Conservation (phyloP, 1,284 basidiomycete genomes). For the Ceratobasidium sp. region DNA sequence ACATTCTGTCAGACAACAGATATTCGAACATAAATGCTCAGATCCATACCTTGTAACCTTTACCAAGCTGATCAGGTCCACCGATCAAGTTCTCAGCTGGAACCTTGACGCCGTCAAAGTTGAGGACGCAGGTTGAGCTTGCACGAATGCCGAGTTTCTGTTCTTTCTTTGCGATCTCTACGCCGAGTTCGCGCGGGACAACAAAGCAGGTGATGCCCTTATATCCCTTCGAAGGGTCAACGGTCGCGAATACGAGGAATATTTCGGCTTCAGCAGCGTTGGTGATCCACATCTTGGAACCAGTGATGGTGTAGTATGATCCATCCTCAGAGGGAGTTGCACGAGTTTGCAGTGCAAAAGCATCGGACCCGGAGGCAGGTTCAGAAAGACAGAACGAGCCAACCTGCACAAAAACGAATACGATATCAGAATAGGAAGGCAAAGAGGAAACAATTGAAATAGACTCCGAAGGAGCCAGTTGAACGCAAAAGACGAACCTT, state of each 20-base stretch:
- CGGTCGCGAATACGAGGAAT: slow-evolving; percentile 94
- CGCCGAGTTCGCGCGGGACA: slow-evolving; percentile 95
- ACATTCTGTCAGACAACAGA: neutral
- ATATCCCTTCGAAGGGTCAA: slow-evolving; percentile 95
- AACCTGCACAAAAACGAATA: slow-evolving; percentile 63
- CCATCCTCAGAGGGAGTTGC: slow-evolving; percentile 78
- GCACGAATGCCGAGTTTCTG: slow-evolving; percentile 97
- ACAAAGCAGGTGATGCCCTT: slow-evolving; percentile 99
- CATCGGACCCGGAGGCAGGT: slow-evolving; percentile 92
- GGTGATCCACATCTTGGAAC: slow-evolving; percentile 99
- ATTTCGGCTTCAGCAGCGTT: slow-evolving; percentile 97
- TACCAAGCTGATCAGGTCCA: slow-evolving; percentile 73
- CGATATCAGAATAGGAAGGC: slow-evolving; percentile 1
- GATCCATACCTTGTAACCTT: slow-evolving; percentile 85
- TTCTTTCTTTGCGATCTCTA: slow-evolving; percentile 99
- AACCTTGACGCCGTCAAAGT: slow-evolving; percentile 94
- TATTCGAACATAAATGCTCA: neutral
- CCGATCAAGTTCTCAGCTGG: slow-evolving; percentile 95
- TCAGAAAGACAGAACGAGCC: slow-evolving; percentile 98
- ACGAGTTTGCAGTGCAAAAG: slow-evolving; percentile 94
- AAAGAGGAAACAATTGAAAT: neutral
- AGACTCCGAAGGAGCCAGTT: too few relatives aligned
- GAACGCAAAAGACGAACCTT: slow-evolving; percentile 64
- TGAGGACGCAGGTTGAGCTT: slow-evolving; percentile 95
- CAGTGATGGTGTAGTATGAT: slow-evolving; percentile 88